Evolutionary conservation across 1,139 yeast genomes (phyloP), one percentile per base, ranked within the genome.

Genomic region (Magnusiomyces tetraspermus): DNA sequence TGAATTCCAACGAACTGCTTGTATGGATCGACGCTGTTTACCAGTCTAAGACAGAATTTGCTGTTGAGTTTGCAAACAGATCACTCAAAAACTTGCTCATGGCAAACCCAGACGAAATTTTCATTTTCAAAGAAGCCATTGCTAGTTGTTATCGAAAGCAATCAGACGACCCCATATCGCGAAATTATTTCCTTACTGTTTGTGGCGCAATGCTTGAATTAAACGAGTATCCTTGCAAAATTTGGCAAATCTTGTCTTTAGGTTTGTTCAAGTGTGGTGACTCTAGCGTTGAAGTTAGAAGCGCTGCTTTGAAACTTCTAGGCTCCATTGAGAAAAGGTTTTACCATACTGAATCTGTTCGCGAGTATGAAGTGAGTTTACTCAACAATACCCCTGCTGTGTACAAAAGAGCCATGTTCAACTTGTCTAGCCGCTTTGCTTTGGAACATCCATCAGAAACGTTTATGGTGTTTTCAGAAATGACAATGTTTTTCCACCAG

Each of bases 1-100:
- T 89, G 67, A 92, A 87, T 59, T 76, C 85, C 8, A 73, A 78
- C 3, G 82, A 80, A 0, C 71, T 89, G 38, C 73, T 89, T 67
- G 72, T 76, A 28, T 92, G 97, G 97, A 77, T 89, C 36, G 83
- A 83, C 58, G 74, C 88, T 1, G 70, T 89, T 31, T 76, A 89
- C 52, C 72, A 74, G 28, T 76, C 86, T 0, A 76, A 76, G 4
- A 76, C 77, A 48, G 89, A 83, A 13, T 75, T 76, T 44, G 73
- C 85, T 38, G 80, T 78, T 53, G 78, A 73, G 2, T 67, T 85
- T 38, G 97, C 96, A 0, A 76, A 79, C 40, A 69, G 72, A n/a
- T 97, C 97, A 0, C 69, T 92, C 51, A 73, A 75, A 50, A 86
- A 84, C 60, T 71, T 92, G 47, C 72, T 92, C 21, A 71, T 70